phyloP scores from a whole-genome alignment of 2,329 filamentous ascomycete species.

The Penicillium sp. region DNA sequence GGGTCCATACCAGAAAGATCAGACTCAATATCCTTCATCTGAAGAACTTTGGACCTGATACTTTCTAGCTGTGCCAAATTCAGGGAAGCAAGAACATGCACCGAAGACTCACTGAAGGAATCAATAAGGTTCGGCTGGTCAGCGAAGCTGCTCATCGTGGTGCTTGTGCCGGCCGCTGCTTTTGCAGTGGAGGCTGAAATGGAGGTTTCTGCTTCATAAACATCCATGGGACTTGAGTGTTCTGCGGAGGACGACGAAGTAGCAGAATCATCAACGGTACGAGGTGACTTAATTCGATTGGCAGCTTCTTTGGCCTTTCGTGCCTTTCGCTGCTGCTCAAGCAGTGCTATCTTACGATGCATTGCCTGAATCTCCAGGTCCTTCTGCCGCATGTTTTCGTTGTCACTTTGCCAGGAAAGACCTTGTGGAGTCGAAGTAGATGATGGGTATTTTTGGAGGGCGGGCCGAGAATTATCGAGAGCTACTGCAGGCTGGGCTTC shows the following conservation, averaged over 20 bases:
- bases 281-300: slow-evolving; percentile 39
- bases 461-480: slow-evolving; percentile 44
- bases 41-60: slow-evolving; percentile 40
- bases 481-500: slow-evolving; percentile 21
- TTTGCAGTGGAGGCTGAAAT: slow-evolving; percentile 1
- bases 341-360: slow-evolving; percentile 51
- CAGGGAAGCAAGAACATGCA: slow-evolving; percentile 21
- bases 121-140: slow-evolving; percentile 8
- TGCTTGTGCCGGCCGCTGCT: background rate
- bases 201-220: slow-evolving; percentile 5
- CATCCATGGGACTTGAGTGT: slow-evolving; percentile 11
- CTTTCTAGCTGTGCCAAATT: slow-evolving; percentile 28
- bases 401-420: slow-evolving; percentile 36
- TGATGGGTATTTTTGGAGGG: slow-evolving; percentile 42
- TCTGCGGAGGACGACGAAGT: slow-evolving; percentile 19
- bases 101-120: slow-evolving; percentile 16
- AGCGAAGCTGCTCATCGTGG: background rate
- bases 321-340: slow-evolving; percentile 45
- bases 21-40: slow-evolving; percentile 51
- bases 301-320: slow-evolving; percentile 43
- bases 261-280: slow-evolving; percentile 22
- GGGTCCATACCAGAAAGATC: slow-evolving; percentile 48
- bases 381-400: slow-evolving; percentile 48
- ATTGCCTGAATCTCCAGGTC: slow-evolving; percentile 50
- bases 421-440: slow-evolving; percentile 38